phyloP scores from a whole-genome alignment of 2,329 filamentous ascomycete species.

The Acarospora socialis region DNA sequence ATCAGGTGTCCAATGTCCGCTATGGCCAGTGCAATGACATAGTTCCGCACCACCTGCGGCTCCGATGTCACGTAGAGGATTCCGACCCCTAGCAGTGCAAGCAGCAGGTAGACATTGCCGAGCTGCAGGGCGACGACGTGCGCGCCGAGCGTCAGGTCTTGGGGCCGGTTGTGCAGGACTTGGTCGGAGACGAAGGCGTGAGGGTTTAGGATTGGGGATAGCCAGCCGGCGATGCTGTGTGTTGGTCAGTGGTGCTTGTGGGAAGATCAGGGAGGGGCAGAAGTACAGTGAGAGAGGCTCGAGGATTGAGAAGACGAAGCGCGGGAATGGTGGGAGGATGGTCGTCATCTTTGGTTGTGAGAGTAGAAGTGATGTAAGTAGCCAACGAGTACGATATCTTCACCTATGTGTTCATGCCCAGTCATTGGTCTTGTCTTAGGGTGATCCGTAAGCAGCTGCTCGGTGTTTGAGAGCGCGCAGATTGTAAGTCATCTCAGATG shows the following conservation, averaged over 20 bases:
- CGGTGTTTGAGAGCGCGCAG: too few species aligned
- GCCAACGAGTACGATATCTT: slow-evolving; percentile 4
- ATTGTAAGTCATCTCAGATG: too few species aligned
- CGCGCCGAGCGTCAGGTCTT: slow-evolving; percentile 21
- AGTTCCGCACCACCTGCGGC: slow-evolving; percentile 50
- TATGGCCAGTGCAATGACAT: slow-evolving; percentile 48
- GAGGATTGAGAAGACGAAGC: slow-evolving; percentile 51
- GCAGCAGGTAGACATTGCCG: slow-evolving; percentile 54
- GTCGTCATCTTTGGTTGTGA: slow-evolving; percentile 37
- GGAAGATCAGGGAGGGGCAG: slow-evolving; percentile 1
- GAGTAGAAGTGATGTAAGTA: not conserved
- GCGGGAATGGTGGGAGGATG: slow-evolving; percentile 48
- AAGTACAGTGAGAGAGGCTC: slow-evolving; percentile 55
- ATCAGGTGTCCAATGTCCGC: slow-evolving; percentile 56
- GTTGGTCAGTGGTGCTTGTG: slow-evolving; percentile 2
- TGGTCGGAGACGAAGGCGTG: slow-evolving; percentile 52
- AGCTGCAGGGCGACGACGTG: slow-evolving; percentile 51
- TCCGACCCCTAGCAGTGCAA: slow-evolving; percentile 49
- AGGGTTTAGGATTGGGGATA: slow-evolving; percentile 41
- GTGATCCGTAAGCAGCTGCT: too few species aligned
- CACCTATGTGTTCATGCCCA: not conserved
- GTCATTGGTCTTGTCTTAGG: too few species aligned
- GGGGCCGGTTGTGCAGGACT: slow-evolving; percentile 26
- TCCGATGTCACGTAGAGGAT: slow-evolving; percentile 52
- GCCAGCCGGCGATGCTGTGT: slow-evolving; percentile 44